Evolutionary conservation across 1,284 basidiomycete species (phyloP), one percentile per base, ranked within the genome.

Genomic region (Spongiforma sp.): DNA sequence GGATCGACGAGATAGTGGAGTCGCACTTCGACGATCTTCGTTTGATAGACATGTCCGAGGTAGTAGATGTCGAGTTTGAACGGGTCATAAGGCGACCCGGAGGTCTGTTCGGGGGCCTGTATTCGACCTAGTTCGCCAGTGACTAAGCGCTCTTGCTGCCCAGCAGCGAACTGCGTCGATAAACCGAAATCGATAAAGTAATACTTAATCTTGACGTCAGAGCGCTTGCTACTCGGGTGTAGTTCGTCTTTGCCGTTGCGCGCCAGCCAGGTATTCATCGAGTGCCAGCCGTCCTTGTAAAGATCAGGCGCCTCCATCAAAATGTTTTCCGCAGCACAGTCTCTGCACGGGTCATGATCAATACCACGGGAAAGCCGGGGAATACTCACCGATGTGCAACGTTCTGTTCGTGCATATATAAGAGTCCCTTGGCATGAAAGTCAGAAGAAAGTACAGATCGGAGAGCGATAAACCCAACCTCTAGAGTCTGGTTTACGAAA

Each of bases 401-500:
- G n/a, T 68, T 61, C 48, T 73, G 68, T 30, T 66, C 48, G 48
- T 78, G 77, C n/a, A 78, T 69, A 55, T 73, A 79, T 3, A 52
- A 53, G 17, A 78, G 59, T 8, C 77, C 77, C 77, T 78, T 28
- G 8, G 10, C 1, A 17, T 3, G 6, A 46, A 0, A 28, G 6
- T 64, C 11, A 53, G 32, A 2, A 3, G 7, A 48, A 15, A 21
- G 12, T 7, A 36, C 1, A 37, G 9, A 14, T 7, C 8, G 1
- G 15, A 52, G 11, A 15, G 28, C 0, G 11, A 21, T 1, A 1
- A 48, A 1, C 32, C 71, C 41, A 14, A 75, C 80, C 53, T 79
- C 74, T 10, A 81, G 67, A 9, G 74, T 71, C 60, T 81, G 80
- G 7, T 67, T 60, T 19, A 80, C 68, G 53, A 77, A 78, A n/a